Conservation (phyloP, 148 eudicot species). For the Vaccinium darrowii region DNA sequence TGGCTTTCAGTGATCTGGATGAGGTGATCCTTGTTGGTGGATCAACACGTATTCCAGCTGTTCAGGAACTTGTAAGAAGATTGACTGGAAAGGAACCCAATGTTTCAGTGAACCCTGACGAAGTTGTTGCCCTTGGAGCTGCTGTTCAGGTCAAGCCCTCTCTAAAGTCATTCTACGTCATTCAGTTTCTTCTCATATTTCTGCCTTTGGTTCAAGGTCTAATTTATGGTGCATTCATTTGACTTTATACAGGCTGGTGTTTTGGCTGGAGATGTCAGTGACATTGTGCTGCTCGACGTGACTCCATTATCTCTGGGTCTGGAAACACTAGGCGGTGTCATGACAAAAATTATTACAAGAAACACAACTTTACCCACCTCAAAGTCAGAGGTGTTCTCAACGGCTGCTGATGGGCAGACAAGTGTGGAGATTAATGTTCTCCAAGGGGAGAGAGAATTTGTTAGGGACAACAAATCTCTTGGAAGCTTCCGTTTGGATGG, state of each 20-base stretch:
- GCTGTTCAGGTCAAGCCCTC: slow-evolving; percentile 72
- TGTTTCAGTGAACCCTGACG: slow-evolving; percentile 94
- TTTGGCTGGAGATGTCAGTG: slow-evolving; percentile 90
- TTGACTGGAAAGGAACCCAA: slow-evolving; percentile 93
- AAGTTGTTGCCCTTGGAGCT: slow-evolving; percentile 99
- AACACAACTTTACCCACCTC: slow-evolving; percentile 93
- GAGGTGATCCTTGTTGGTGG: slow-evolving; percentile 98
- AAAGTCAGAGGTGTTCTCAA: slow-evolving; percentile 94
- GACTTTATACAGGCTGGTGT: slow-evolving; percentile 67
- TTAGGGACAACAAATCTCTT: slow-evolving; percentile 89
- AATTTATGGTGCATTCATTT: background rate
- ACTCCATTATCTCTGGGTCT: slow-evolving; percentile 85
- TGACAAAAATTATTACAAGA: slow-evolving; percentile 96
- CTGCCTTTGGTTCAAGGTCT: background rate
- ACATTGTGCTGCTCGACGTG: slow-evolving; percentile 84
- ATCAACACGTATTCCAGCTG: slow-evolving; percentile 93
- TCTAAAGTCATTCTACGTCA: background rate
- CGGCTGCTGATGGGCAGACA: slow-evolving; percentile 98
- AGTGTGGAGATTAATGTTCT: slow-evolving; percentile 95
- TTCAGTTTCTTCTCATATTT: background rate
- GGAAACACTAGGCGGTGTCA: slow-evolving; percentile 95
- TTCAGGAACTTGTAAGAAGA: slow-evolving; percentile 83
- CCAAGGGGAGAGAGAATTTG: slow-evolving; percentile 94
- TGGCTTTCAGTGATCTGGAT: slow-evolving; percentile 79
- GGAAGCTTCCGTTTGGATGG: slow-evolving; percentile 97